A percentile compares a stretch with the other conserved stretches of the same genome.
phyloP scores from a whole-genome alignment of 345 rosid genomes.

The Garcia nutans region DNA sequence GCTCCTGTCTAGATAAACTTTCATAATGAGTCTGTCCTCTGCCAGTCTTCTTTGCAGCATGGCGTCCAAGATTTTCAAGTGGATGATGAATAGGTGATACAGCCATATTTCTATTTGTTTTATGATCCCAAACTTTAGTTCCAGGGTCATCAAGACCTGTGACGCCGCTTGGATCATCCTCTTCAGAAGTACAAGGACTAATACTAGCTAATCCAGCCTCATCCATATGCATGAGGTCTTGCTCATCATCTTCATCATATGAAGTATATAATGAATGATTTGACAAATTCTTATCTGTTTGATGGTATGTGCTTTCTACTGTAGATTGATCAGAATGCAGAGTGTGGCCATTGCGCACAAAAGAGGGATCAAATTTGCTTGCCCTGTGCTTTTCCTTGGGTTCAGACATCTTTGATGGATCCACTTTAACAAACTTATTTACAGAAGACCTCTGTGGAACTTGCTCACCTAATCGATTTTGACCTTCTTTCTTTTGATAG shows the following conservation, averaged over 20 bases:
- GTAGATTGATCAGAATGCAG: constrained; percentile 19
- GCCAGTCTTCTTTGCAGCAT: constrained; percentile 40
- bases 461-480: constrained; percentile 39
- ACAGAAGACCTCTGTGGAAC: constrained; percentile 37
- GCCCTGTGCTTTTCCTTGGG: constrained; percentile 33
- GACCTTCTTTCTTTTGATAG: constrained; percentile 56
- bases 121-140: constrained; percentile 97
- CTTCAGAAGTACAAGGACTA: constrained; percentile 73
- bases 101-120: constrained; percentile 67
- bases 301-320: constrained; percentile 28
- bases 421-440: constrained; percentile 33
- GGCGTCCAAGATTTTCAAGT: constrained; percentile 70
- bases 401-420: constrained; percentile 28
- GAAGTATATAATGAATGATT: constrained; percentile 40
- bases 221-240: constrained; percentile 27
- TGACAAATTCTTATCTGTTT: constrained; percentile 33
- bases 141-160: constrained; percentile 89
- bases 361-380: constrained; percentile 27
- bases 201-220: constrained; percentile 53
- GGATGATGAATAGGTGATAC: constrained; percentile 90
- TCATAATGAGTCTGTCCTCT: constrained; percentile 52
- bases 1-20: constrained; percentile 43
- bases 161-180: constrained; percentile 61
- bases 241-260: constrained; percentile 53
- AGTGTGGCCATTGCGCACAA: constrained; percentile 26